A percentile compares a stretch with the other conserved stretches of the same genome.
Evolutionary conservation across 1,139 yeast genomes (phyloP).

Genomic region (Wickerhamiella infanticola): DNA sequence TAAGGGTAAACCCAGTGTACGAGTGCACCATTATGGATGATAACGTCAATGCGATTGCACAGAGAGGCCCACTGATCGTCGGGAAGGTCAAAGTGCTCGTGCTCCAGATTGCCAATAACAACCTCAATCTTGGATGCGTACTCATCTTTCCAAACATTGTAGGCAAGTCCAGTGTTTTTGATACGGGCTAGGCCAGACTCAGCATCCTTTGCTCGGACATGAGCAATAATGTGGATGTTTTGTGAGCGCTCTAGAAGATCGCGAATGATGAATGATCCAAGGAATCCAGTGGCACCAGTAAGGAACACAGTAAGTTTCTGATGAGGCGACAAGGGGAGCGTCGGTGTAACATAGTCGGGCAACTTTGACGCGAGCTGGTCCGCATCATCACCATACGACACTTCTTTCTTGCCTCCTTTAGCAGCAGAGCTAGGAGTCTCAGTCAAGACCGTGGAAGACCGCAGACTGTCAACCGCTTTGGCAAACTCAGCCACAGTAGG

Average conservation of each 20-base stretch:
- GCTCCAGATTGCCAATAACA: constrained; percentile 70
- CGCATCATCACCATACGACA: constrained; percentile 68
- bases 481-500: constrained; percentile 80
- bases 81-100: constrained; percentile 54
- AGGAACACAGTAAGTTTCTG: constrained; percentile 51
- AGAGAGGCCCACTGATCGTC: constrained; percentile 43
- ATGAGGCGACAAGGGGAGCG: constrained; percentile 24
- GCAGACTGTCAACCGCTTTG: constrained; percentile 43
- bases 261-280: constrained; percentile 75
- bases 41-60: constrained; percentile 50
- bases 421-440: constrained; percentile 23
- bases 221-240: constrained; percentile 56
- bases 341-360: constrained; percentile 32
- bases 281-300: constrained; percentile 93
- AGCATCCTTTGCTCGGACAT: constrained; percentile 69
- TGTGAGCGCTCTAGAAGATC: constrained; percentile 45
- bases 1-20: constrained; percentile 99
- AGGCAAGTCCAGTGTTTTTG: constrained; percentile 59
- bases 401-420: constrained; percentile 19
- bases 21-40: constrained; percentile 92
- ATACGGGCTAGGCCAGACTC: constrained; percentile 63
- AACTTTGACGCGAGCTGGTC: constrained; percentile 32
- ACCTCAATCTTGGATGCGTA: constrained; percentile 48
- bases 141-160: constrained; percentile 66
- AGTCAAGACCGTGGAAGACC: constrained; percentile 26